Percentiles rank a stretch among this genome's conserved stretches.
Conservation (phyloP, 2,329 filamentous ascomycete species). For the Xylariales sp. region DNA sequence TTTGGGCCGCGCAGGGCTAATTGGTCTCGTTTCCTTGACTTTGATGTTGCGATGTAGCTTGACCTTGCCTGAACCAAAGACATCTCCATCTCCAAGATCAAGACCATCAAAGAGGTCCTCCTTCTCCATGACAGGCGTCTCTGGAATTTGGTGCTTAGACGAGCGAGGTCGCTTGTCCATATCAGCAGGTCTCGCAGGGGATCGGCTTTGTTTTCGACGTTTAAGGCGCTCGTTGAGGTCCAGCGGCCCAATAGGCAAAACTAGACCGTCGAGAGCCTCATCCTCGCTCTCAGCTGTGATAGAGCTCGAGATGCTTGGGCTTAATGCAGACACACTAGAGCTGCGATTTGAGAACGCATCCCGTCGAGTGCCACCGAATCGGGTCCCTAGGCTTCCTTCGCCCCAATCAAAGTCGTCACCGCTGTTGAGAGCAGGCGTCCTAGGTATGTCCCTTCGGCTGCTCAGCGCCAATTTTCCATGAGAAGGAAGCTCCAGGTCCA, state of each 20-base stretch:
- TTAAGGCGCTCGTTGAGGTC: conserved; percentile 77
- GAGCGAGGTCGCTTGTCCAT: conserved; percentile 26
- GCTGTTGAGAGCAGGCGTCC: conserved; percentile 53
- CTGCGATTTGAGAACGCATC: conserved; percentile 76
- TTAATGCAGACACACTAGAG: conserved; percentile 83
- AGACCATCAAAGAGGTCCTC: conserved; percentile 85
- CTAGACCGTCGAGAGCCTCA: conserved; percentile 83
- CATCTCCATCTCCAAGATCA: conserved; percentile 78
- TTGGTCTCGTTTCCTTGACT: conserved; percentile 66
- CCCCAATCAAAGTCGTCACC: conserved; percentile 87
- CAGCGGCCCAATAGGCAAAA: conserved; percentile 77
- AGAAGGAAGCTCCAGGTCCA: conserved; percentile 66
- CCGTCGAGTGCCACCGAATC: conserved; percentile 80
- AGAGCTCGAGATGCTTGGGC: conserved; percentile 87
- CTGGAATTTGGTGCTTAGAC: conserved; percentile 20
- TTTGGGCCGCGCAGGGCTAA: conserved; percentile 67
- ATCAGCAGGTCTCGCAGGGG: conserved; percentile 44
- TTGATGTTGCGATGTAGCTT: conserved; percentile 90
- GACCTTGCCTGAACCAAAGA: conserved; percentile 75
- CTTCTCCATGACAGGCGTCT: conserved; percentile 37
- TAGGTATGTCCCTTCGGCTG: conserved; percentile 55
- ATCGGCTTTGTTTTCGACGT: conserved; percentile 60
- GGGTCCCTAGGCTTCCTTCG: conserved; percentile 86
- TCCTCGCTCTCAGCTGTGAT: conserved; percentile 91
- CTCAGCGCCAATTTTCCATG: conserved; percentile 63